Percentiles rank a stretch among this genome's conserved stretches.
Evolutionary conservation across 2,329 filamentous ascomycete species (phyloP).

Genomic region (Colletotrichum spinosum): DNA sequence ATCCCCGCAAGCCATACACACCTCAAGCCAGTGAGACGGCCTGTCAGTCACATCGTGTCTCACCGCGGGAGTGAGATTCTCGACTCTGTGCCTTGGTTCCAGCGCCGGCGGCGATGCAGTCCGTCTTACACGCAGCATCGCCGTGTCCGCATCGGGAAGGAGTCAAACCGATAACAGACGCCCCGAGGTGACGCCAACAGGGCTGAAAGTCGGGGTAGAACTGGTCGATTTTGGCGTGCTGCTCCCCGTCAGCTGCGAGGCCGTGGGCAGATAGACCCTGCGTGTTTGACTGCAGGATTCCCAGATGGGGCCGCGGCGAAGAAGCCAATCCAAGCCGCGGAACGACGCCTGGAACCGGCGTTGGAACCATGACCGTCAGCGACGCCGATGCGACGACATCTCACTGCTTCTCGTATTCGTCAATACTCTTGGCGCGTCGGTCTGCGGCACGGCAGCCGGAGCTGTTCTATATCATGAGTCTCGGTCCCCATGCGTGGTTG

Average conservation of each 20-base stretch:
- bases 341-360: not conserved
- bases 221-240: too few relatives aligned
- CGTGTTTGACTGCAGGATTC: conserved; percentile 8
- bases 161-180: too few relatives aligned
- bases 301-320: not conserved
- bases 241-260: not conserved
- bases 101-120: too few relatives aligned
- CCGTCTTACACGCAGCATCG: too few relatives aligned
- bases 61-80: too few relatives aligned
- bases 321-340: not conserved
- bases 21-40: too few relatives aligned
- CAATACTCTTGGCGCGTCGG: conserved; percentile 25
- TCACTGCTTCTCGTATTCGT: conserved; percentile 31
- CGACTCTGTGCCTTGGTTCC: too few relatives aligned
- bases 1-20: too few relatives aligned
- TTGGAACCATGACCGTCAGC: conserved; percentile 1
- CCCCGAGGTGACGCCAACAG: too few relatives aligned
- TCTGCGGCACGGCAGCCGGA: not conserved
- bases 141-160: too few relatives aligned
- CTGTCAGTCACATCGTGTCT: too few relatives aligned
- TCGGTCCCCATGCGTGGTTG: not conserved
- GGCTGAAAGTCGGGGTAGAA: too few relatives aligned
- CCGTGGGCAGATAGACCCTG: not conserved
- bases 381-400: conserved; percentile 11
- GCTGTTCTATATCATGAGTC: conserved; percentile 7